Conservation (phyloP, 2,329 filamentous ascomycete species). For the Colletotrichum sp. region DNA sequence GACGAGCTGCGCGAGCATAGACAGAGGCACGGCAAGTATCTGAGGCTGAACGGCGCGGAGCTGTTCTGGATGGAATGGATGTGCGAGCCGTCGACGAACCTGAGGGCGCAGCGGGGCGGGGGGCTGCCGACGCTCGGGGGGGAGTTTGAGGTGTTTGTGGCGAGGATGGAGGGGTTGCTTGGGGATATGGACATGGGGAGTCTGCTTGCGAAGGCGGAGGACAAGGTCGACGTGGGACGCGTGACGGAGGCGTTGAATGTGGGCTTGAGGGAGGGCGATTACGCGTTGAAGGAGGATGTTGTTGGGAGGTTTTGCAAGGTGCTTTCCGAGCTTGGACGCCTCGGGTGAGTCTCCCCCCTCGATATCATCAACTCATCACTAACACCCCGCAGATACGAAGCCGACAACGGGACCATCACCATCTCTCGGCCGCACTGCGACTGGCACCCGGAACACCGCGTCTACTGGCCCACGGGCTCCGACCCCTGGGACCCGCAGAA, state of each 20-base stretch:
- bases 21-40: background rate
- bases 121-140: slow-evolving; percentile 2
- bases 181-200: slow-evolving; percentile 27
- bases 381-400: background rate
- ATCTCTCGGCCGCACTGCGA: slow-evolving; percentile 29
- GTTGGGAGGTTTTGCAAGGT: slow-evolving; percentile 30
- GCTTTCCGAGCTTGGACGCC: slow-evolving; percentile 28
- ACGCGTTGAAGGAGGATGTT: slow-evolving; percentile 12
- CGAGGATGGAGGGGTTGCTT: slow-evolving; percentile 34
- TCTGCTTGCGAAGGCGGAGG: slow-evolving; percentile 25
- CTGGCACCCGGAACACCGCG: slow-evolving; percentile 36
- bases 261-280: background rate
- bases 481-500: background rate
- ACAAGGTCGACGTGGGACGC: background rate
- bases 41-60: background rate
- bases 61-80: slow-evolving; percentile 14
- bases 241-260: background rate
- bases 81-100: slow-evolving; percentile 22
- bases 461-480: slow-evolving; percentile 26
- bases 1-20: background rate
- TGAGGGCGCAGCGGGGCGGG: slow-evolving; percentile 22
- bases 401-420: slow-evolving; percentile 16
- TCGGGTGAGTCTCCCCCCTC: slow-evolving; percentile 19
- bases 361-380: background rate
- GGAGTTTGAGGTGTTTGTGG: slow-evolving; percentile 33